Percentiles rank a stretch among this genome's conserved stretches.
Evolutionary conservation across 2,329 filamentous ascomycete species (phyloP).

Genomic region (Hymenoscyphus infarciens): DNA sequence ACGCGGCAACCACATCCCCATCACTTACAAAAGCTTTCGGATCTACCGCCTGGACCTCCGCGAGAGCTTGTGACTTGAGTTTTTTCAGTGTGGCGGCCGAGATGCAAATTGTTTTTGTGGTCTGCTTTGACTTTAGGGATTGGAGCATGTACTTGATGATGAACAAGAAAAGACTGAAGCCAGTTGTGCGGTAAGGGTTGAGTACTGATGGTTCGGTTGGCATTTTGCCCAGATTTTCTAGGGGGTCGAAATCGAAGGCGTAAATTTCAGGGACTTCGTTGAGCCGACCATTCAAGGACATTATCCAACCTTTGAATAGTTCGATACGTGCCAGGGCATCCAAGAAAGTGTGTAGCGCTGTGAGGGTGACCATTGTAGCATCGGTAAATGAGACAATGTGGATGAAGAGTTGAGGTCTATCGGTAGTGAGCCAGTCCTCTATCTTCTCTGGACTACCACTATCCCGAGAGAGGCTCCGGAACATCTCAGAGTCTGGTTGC

Average conservation of each 20-base stretch:
- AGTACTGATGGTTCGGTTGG: slow-evolving; percentile 33
- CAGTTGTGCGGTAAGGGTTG: slow-evolving; percentile 29
- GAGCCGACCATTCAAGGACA: slow-evolving; percentile 3
- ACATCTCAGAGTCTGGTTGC: slow-evolving; percentile 30
- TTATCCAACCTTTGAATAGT: slow-evolving; percentile 44
- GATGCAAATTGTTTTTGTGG: slow-evolving; percentile 39
- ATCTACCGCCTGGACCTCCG: slow-evolving; percentile 27
- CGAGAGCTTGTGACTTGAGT: slow-evolving; percentile 35
- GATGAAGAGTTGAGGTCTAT: slow-evolving; percentile 45
- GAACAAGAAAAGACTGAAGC: slow-evolving; percentile 35
- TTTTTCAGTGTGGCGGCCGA: slow-evolving; percentile 34
- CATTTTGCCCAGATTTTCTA: slow-evolving; percentile 30
- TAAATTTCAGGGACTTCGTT: slow-evolving; percentile 5
- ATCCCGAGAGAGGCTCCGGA: slow-evolving; percentile 29
- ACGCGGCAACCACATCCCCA: slow-evolving; percentile 44
- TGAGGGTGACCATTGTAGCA: slow-evolving; percentile 46
- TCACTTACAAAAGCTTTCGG: slow-evolving; percentile 42
- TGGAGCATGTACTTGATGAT: slow-evolving; percentile 37
- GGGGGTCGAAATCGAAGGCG: slow-evolving; percentile 36
- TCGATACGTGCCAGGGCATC: slow-evolving; percentile 44
- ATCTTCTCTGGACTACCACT: slow-evolving; percentile 33
- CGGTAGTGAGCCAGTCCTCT: slow-evolving; percentile 40
- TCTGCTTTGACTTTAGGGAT: slow-evolving; percentile 25
- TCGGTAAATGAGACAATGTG: slow-evolving; percentile 48
- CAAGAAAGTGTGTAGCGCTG: slow-evolving; percentile 46